Conservation (phyloP, 192 early-diverging fungal species). For the Coemansia sp. region DNA sequence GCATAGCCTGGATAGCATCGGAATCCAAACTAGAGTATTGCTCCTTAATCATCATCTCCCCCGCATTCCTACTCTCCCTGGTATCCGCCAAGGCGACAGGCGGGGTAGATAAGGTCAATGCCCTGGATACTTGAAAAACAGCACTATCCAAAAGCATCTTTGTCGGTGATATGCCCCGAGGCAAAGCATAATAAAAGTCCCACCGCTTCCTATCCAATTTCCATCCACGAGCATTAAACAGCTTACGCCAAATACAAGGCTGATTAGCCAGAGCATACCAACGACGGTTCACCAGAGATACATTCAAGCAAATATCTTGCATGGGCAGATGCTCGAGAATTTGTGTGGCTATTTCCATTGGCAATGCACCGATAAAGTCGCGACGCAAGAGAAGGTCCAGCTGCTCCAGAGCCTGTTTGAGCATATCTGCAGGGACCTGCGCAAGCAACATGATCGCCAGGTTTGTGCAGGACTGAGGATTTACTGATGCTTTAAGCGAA, state of each 20-base stretch:
- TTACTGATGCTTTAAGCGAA: constrained; percentile 12
- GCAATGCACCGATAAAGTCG: constrained; percentile 44
- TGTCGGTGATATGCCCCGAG: constrained; percentile 4
- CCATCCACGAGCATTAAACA: constrained; percentile 31
- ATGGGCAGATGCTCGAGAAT: constrained; percentile 29
- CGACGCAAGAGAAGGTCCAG: constrained; percentile 32
- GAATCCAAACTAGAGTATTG: not conserved
- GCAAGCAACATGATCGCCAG: constrained; percentile 31
- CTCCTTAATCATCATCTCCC: not conserved
- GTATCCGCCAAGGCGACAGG: not conserved
- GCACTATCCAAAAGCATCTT: constrained; percentile 15
- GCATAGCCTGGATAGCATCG: not conserved
- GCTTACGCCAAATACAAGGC: constrained; percentile 31
- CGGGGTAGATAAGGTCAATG: not conserved
- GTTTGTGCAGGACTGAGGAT: constrained; percentile 19
- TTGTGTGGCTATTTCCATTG: constrained; percentile 28
- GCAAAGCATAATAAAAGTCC: constrained; percentile 24
- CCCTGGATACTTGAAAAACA: constrained; percentile 12
- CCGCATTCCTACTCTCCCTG: constrained; percentile 2
- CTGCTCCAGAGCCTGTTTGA: constrained; percentile 16
- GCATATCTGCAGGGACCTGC: constrained; percentile 28
- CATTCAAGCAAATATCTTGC: constrained; percentile 18
- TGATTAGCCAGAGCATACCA: constrained; percentile 29
- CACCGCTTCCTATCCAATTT: constrained; percentile 25
- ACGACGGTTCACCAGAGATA: constrained; percentile 24